A percentile compares a stretch with the other conserved stretches of the same genome.
Evolutionary conservation across 352 stramenopile species (phyloP).

Genomic region (Phytophthora macrochlamydospora): DNA sequence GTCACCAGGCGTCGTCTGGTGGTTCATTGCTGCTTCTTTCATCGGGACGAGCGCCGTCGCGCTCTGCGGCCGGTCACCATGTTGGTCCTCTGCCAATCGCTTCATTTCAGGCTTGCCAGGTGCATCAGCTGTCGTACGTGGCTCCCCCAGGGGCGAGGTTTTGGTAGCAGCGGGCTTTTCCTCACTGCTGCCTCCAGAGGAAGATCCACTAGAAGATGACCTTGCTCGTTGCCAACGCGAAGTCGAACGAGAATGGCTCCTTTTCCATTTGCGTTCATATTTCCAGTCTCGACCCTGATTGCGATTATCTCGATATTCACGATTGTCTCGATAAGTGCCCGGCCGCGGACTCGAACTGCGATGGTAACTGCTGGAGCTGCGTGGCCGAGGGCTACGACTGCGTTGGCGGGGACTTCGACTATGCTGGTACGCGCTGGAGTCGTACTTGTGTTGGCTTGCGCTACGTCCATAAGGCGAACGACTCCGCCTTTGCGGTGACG

Average conservation of each 20-base stretch:
- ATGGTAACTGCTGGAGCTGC: not conserved
- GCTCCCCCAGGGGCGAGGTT: not conserved
- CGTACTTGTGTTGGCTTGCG: too few relatives aligned
- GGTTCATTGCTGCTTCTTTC: not conserved
- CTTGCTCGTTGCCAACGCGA: conserved; percentile 14
- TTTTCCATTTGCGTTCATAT: conserved; percentile 7
- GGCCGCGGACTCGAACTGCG: conserved; percentile 11
- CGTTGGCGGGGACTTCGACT: conserved; percentile 12
- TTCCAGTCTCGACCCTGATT: conserved; percentile 9
- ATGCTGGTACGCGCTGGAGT: not conserved
- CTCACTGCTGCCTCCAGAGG: conserved; percentile 21
- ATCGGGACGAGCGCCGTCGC: too few relatives aligned
- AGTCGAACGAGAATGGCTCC: conserved; percentile 26
- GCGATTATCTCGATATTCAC: conserved; percentile 9
- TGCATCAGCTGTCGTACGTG: not conserved
- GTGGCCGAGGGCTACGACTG: conserved; percentile 11
- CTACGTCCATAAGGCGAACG: not conserved
- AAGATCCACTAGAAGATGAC: conserved; percentile 23
- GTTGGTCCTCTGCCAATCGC: too few relatives aligned
- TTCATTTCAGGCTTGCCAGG: conserved; percentile 6
- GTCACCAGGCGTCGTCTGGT: not conserved
- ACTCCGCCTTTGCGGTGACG: not conserved
- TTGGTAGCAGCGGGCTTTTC: conserved; percentile 12
- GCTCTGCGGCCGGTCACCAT: too few relatives aligned
- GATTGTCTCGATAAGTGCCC: not conserved